Conservation (phyloP, 1,284 basidiomycete species). For the Sparassis latifolia region DNA sequence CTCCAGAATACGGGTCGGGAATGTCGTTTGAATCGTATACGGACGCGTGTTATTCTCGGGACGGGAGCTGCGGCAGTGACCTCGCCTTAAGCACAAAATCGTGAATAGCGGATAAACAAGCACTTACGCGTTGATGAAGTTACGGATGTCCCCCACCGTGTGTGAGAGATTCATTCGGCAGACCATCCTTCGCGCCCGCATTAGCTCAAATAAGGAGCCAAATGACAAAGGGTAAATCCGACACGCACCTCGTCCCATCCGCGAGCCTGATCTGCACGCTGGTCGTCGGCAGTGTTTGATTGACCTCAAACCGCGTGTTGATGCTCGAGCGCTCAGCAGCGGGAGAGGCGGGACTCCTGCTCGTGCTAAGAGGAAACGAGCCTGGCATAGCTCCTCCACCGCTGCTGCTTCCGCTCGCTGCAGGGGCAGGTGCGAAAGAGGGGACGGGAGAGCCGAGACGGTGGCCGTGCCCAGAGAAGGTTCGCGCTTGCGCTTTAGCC, state of each 20-base stretch:
- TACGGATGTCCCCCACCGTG: conserved; percentile 82
- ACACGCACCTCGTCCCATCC: conserved; percentile 78
- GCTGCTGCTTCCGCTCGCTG: conserved; percentile 17
- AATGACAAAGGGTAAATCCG: not conserved
- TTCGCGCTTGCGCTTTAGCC: conserved; percentile 27
- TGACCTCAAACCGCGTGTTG: conserved; percentile 71
- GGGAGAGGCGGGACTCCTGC: conserved; percentile 11
- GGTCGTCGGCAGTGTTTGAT: conserved; percentile 77
- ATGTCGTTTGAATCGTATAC: conserved; percentile 81
- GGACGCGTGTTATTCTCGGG: conserved; percentile 59
- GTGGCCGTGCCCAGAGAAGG: conserved; percentile 77
- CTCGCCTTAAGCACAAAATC: not conserved
- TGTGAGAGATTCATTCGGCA: conserved; percentile 89
- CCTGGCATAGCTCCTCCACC: conserved; percentile 44
- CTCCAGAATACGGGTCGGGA: conserved; percentile 74
- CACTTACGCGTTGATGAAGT: conserved; percentile 87
- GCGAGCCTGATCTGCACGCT: conserved; percentile 88
- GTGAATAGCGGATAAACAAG: not conserved
- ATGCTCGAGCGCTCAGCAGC: conserved; percentile 30
- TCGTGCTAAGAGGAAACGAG: conserved; percentile 34
- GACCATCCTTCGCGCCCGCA: conserved; percentile 52
- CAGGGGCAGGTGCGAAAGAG: conserved; percentile 23
- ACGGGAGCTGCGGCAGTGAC: conserved; percentile 47
- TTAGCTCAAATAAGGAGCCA: not conserved
- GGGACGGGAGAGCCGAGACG: conserved; percentile 73